These are phyloP conservation scores for Lolium rigidum DNA, from an alignment of 176 grass and related monocot species.

Conservation along the genomic window DNA sequence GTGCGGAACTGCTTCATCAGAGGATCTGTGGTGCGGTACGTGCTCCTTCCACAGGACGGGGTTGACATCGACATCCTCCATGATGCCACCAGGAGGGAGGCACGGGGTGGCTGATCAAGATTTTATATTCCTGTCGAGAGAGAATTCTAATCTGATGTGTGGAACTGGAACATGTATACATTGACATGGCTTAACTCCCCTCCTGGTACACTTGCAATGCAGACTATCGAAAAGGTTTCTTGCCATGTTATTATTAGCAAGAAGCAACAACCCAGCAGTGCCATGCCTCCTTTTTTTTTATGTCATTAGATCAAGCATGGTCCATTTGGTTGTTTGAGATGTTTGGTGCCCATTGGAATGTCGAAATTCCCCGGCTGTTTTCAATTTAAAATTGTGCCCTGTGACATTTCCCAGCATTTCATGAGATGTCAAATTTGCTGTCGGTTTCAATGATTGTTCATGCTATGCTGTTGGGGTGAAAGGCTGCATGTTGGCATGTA, in stretches of 20 bases:
- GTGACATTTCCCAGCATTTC: background rate
- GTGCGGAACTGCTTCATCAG: slow-evolving; percentile 98
- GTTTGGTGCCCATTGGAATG: background rate
- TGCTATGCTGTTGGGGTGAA: background rate
- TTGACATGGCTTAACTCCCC: background rate
- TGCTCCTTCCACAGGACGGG: slow-evolving; percentile 85
- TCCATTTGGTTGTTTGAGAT: slow-evolving; percentile 13
- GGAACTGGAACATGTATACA: slow-evolving; percentile 33
- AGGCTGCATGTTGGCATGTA: background rate
- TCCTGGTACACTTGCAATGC: slow-evolving; percentile 34
- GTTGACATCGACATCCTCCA: slow-evolving; percentile 97
- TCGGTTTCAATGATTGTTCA: background rate
- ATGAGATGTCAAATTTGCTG: background rate
- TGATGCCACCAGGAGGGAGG: slow-evolving; percentile 96
- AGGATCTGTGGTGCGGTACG: slow-evolving; percentile 96
- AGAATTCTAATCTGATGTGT: slow-evolving; percentile 20
- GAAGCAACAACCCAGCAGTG: slow-evolving; percentile 2
- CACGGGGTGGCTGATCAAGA: slow-evolving; percentile 78
- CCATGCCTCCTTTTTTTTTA: slow-evolving; percentile 14
- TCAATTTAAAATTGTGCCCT: background rate
- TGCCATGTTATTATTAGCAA: background rate
- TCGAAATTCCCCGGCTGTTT: background rate
- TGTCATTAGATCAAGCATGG: slow-evolving; percentile 19
- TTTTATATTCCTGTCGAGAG: background rate
- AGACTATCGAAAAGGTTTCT: slow-evolving; percentile 26